Evolutionary conservation across 192 early-diverging fungal species (phyloP), one percentile per base, ranked within the genome.

Genomic region (Pilaira anomala): DNA sequence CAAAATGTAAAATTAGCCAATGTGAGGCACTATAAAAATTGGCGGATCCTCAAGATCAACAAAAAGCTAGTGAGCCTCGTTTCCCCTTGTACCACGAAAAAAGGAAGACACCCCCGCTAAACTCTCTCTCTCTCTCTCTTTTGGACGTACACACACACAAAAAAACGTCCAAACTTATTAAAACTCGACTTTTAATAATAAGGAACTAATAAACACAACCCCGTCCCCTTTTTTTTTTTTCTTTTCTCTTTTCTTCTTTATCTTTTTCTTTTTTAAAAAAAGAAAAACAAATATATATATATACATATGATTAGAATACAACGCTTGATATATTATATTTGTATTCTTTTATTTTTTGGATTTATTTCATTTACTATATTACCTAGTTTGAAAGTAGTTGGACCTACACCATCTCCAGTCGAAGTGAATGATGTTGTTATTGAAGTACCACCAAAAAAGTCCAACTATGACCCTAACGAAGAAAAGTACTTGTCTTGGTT

Each of bases 401-500:
- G 19, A 16, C 19, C 18, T 36, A 30, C 28, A 55, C 19, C 28
- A n/a, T 25, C 24, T 28, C 53, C 24, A 29, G n/a, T n/a, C n/a
- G n/a, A n/a, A n/a, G n/a, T n/a, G n/a, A n/a, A n/a, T n/a, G n/a
- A n/a, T n/a, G n/a, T 30, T 19, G n/a, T 18, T 9, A 12, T 18
- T 33, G 53, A 33, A 3, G 30, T 33, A 11, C 28, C 25, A 55
- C 16, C 53, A 55, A 55, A 55, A 9, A 55, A 28, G 7, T 26
- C 53, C 12, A 30, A n/a, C n/a, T n/a, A n/a, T n/a, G n/a, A 55
- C 19, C 53, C 53, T 22, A 58, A 14, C 3, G 56, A 42, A 58
- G 56, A 58, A 16, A 58, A 58, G 36, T 58, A 58, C n/a, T 41
- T 58, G 19, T 58, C 55, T 41, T 58, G 55, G 55, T 58, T 57